These are phyloP conservation scores for Cercospora sp. DNA, from an alignment of 2,329 filamentous ascomycete species.

Conservation along the genomic window DNA sequence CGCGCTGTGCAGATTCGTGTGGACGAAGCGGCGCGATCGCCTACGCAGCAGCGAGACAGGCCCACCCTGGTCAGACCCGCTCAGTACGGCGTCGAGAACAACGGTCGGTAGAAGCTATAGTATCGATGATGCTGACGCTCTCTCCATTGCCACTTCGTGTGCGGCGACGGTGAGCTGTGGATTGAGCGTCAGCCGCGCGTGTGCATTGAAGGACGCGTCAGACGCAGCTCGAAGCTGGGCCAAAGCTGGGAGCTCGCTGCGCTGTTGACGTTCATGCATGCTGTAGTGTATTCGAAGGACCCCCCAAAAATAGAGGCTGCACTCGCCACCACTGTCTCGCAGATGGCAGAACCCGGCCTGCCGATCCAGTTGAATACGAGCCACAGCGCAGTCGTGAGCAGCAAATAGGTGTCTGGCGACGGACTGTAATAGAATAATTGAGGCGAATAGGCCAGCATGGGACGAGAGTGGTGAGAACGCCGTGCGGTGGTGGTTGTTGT, in stretches of 20 bases:
- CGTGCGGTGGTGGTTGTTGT: not conserved
- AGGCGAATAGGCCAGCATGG: not conserved
- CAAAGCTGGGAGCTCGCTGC: not conserved
- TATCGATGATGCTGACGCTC: conserved; percentile 6
- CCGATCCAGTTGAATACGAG: conserved; percentile 20
- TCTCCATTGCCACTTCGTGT: not conserved
- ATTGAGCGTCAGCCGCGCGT: not conserved
- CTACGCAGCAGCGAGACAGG: not conserved
- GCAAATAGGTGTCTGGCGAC: not conserved
- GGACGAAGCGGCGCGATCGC: conserved; percentile 5
- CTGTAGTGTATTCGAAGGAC: not conserved
- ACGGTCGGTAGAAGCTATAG: not conserved
- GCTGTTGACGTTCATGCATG: conserved; percentile 7
- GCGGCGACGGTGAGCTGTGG: not conserved
- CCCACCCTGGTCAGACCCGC: conserved; percentile 2
- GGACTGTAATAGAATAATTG: not conserved
- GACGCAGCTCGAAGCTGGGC: conserved; percentile 1
- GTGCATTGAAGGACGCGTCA: conserved; percentile 9
- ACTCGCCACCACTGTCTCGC: conserved; percentile 16
- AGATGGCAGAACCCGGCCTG: conserved; percentile 5
- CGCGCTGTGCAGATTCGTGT: conserved; percentile 10
- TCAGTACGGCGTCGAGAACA: conserved; percentile 13
- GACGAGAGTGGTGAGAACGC: not conserved
- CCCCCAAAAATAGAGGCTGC: not conserved
- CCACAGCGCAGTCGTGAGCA: not conserved